These are phyloP conservation scores for Flaveria brownii DNA, from an alignment of 129 eudicot genomes.

Conservation along the genomic window DNA sequence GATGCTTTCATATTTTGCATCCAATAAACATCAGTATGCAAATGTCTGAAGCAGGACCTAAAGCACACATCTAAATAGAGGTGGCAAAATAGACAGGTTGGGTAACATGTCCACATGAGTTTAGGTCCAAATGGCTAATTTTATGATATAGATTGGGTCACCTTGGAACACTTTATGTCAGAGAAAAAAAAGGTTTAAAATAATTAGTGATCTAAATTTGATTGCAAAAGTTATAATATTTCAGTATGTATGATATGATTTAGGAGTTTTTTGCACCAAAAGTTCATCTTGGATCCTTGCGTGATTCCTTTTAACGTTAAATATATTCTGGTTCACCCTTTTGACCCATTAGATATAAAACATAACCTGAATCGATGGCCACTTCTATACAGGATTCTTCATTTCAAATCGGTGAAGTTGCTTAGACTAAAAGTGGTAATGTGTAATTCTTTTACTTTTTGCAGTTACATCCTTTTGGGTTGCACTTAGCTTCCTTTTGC, in stretches of 20 bases:
- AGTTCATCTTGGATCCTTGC: neutral
- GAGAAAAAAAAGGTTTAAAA: neutral
- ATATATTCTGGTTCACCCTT: neutral
- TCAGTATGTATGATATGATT: neutral
- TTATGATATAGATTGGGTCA: neutral
- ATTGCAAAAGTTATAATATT: neutral
- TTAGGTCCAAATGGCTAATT: neutral
- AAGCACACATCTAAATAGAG: neutral
- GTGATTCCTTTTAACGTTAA: neutral
- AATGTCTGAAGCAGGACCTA: slow-evolving; percentile 5
- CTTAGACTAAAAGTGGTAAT: neutral
- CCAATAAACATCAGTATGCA: neutral
- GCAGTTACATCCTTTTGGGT: slow-evolving; percentile 94
- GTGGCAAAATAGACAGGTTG: neutral
- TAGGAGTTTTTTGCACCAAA: neutral
- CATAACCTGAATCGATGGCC: neutral
- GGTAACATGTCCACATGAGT: neutral
- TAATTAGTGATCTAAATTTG: neutral
- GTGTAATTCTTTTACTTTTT: slow-evolving; percentile 29
- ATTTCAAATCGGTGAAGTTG: slow-evolving; percentile 10
- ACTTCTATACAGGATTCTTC: neutral
- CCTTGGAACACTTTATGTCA: neutral
- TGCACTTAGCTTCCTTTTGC: slow-evolving; percentile 74
- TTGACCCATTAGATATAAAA: neutral
- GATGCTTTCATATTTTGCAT: neutral